These are phyloP conservation scores for Xylaria sp. DNA, from an alignment of 2,329 filamentous ascomycete species.

Conservation along the genomic window DNA sequence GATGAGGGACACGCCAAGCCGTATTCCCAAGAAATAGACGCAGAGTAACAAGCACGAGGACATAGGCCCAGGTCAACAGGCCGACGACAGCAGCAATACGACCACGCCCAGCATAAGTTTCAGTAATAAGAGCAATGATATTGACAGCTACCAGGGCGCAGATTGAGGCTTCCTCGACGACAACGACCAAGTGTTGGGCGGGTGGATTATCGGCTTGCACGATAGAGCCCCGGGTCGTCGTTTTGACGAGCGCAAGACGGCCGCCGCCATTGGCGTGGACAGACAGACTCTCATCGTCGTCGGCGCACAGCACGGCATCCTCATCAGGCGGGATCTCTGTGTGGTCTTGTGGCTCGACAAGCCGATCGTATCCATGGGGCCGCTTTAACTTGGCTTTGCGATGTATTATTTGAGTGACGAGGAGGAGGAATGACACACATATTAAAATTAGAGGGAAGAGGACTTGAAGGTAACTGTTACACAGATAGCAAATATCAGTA, in stretches of 20 bases:
- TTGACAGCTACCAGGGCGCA: constrained; percentile 77
- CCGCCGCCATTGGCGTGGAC: constrained; percentile 63
- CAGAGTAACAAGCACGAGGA: constrained; percentile 76
- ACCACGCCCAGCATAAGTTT: constrained; percentile 68
- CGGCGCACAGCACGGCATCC: constrained; percentile 60
- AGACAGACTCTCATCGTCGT: constrained; percentile 69
- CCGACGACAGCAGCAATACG: constrained; percentile 72
- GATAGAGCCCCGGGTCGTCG: constrained; percentile 70
- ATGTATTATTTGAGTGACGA: constrained; percentile 68
- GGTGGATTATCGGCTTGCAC: constrained; percentile 81
- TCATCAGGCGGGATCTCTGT: constrained; percentile 65
- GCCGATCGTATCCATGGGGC: constrained; percentile 66
- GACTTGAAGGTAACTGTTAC: constrained; percentile 78
- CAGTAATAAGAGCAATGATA: constrained; percentile 69
- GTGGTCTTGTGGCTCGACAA: constrained; percentile 61
- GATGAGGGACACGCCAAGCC: constrained; percentile 73
- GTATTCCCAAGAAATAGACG: constrained; percentile 75
- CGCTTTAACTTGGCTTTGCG: constrained; percentile 65
- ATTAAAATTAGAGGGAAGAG: constrained; percentile 81
- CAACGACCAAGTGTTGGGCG: constrained; percentile 75
- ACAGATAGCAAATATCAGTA: constrained; percentile 23
- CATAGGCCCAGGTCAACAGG: constrained; percentile 82
- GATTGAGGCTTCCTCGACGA: constrained; percentile 81
- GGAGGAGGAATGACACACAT: constrained; percentile 74
- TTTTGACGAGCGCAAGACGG: constrained; percentile 68